Conservation (phyloP, 805 yeast species). For the Hanseniaspora lindneri region DNA sequence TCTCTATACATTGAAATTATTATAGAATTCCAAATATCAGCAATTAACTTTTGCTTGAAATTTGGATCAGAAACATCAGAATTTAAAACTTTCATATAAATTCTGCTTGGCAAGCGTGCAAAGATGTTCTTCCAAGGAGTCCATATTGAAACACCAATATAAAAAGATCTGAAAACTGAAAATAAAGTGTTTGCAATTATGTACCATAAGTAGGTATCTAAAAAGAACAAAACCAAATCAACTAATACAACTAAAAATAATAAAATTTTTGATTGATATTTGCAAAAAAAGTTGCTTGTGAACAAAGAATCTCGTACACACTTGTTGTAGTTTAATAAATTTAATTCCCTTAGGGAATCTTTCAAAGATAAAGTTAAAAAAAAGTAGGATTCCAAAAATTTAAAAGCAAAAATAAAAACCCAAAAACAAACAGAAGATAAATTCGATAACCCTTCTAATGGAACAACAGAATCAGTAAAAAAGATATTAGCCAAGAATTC, state of each 20-base stretch:
- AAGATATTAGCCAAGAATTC: slow-evolving; percentile 34
- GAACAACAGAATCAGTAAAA: slow-evolving; percentile 42
- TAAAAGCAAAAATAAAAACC: slow-evolving; percentile 46
- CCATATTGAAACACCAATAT: slow-evolving; percentile 62
- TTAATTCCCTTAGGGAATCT: slow-evolving; percentile 52
- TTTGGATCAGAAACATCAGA: not conserved
- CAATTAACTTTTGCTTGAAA: slow-evolving; percentile 38
- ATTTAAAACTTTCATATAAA: slow-evolving; percentile 45
- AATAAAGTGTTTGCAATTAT: slow-evolving; percentile 55
- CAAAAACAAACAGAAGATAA: slow-evolving; percentile 50
- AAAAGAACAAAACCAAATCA: slow-evolving; percentile 49
- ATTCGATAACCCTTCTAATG: slow-evolving; percentile 36
- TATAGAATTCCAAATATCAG: slow-evolving; percentile 62
- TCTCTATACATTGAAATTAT: slow-evolving; percentile 61
- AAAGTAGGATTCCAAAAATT: slow-evolving; percentile 56
- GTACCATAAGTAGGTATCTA: slow-evolving; percentile 71
- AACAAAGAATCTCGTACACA: slow-evolving; percentile 46
- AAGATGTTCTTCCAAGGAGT: slow-evolving; percentile 69
- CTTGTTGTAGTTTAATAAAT: slow-evolving; percentile 34
- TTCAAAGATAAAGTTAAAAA: slow-evolving; percentile 51
- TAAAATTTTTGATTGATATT: slow-evolving; percentile 38
- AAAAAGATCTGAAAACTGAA: slow-evolving; percentile 50
- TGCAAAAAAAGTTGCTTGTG: slow-evolving; percentile 29
- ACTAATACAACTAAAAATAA: slow-evolving; percentile 39
- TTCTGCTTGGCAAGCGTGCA: slow-evolving; percentile 55